Evolutionary conservation across 495 filamentous ascomycete genomes (phyloP).

Genomic region (Aspergillus wentii): DNA sequence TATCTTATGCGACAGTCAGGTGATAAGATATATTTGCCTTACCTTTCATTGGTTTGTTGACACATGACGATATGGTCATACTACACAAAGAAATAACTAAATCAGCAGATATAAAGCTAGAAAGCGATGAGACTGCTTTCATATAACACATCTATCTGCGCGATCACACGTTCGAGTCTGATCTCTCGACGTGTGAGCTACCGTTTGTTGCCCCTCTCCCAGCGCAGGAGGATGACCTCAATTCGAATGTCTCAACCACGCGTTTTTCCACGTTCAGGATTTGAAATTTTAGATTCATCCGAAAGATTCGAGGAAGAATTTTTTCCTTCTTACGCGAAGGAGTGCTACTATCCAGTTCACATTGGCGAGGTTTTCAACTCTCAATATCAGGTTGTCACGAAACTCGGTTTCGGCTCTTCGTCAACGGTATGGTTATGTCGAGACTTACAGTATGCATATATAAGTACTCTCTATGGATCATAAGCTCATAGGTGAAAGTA

Average conservation of each 20-base stretch:
- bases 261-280: conserved; percentile 12
- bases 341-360: conserved; percentile 39
- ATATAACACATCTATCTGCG: background rate
- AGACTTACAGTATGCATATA: conserved; percentile 32
- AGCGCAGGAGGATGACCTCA: conserved; percentile 2
- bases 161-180: background rate
- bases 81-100: no score
- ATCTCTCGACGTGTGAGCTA: background rate
- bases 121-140: conserved; percentile 1
- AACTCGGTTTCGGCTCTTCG: conserved; percentile 41
- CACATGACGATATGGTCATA: no score
- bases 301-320: conserved; percentile 35
- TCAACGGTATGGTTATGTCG: conserved; percentile 49
- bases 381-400: conserved; percentile 36
- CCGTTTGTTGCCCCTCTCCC: conserved; percentile 1
- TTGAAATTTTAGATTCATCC: conserved; percentile 6
- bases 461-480: no score
- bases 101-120: no score
- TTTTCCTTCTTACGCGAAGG: conserved; percentile 31
- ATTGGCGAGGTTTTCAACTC: conserved; percentile 38
- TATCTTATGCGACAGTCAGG: no score
- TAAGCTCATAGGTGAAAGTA: no score
- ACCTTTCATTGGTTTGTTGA: no score
- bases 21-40: no score
- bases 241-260: conserved; percentile 6